Evolutionary conservation across 805 yeast species (phyloP), one percentile per base, ranked within the genome.

Genomic region (Saccharomycopsis vini): DNA sequence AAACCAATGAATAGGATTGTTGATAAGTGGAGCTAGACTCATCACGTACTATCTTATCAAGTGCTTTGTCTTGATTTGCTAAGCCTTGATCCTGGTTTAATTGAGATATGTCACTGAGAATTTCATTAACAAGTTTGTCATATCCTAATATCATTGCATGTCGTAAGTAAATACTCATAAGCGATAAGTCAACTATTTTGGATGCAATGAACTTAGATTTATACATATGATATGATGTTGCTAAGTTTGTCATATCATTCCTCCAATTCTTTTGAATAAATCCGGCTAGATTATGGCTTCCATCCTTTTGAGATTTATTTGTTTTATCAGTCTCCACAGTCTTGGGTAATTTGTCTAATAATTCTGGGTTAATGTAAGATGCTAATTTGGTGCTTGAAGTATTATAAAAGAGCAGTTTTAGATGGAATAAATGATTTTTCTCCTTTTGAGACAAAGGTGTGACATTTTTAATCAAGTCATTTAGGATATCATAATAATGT

Each of bases 361-460:
- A 12, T 15, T 35, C 38, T n/a, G n/a, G n/a, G n/a, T n/a, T n/a
- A n/a, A n/a, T n/a, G n/a, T n/a, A n/a, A n/a, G n/a, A n/a, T n/a
- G n/a, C n/a, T n/a, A n/a, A n/a, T n/a, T n/a, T n/a, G n/a, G n/a
- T n/a, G n/a, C n/a, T n/a, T n/a, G n/a, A n/a, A n/a, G n/a, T 12
- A 37, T 21, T 16, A 28, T 40, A 29, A 12, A 40, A 20, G 21
- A 31, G 16, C 36, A 34, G 29, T 22, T 34, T 30, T n/a, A 45
- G 20, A 21, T 29, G 37, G 12, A 44, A 28, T 18, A 47, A 36
- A 20, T 47, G 50, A 39, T 44, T 47, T 19, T 22, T 23, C 34
- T 47, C 50, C 29, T 40, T 43, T 5, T 32, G 28, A 9, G 47
- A 36, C 28, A 46, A 30, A 13, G 47, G 47, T 4, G 36, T 29